Percentiles rank a stretch among this genome's conserved stretches.
Evolutionary conservation across 306 rosid species (phyloP).

Genomic region (Citrullus colocynthis): DNA sequence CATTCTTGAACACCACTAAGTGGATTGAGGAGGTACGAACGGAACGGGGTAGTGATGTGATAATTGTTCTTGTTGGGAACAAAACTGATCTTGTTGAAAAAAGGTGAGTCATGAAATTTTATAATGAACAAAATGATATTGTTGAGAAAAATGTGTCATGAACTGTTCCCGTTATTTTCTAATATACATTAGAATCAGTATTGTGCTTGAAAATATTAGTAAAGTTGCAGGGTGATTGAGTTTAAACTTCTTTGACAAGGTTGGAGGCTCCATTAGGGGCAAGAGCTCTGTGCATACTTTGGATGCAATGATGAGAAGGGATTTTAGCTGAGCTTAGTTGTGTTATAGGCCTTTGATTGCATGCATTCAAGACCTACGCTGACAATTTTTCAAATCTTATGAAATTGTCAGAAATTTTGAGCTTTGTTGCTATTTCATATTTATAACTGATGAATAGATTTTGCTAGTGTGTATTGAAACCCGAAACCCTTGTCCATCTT

Average conservation of each 20-base stretch:
- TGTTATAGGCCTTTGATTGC: neutral
- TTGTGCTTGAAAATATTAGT: neutral
- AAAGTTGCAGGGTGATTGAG: neutral
- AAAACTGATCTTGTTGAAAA: constrained; percentile 97
- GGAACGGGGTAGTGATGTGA: constrained; percentile 91
- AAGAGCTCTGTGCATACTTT: neutral
- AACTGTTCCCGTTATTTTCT: neutral
- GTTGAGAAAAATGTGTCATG: neutral
- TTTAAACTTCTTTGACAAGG: neutral
- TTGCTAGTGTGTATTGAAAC: neutral
- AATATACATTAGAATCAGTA: neutral
- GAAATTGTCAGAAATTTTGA: neutral
- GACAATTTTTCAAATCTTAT: neutral
- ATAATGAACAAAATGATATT: constrained; percentile 18
- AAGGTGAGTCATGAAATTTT: constrained; percentile 36
- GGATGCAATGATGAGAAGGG: neutral
- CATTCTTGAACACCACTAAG: constrained; percentile 74
- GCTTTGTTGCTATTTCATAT: neutral
- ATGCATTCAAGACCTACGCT: neutral
- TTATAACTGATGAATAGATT: neutral
- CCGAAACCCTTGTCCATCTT: neutral
- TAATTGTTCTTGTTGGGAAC: constrained; percentile 93
- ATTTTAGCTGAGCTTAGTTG: neutral
- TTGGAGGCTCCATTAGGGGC: neutral
- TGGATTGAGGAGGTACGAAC: constrained; percentile 96